A percentile compares a stretch with the other conserved stretches of the same genome.
Conservation (phyloP, 352 stramenopile genomes). For the Phytophthora vignae region DNA sequence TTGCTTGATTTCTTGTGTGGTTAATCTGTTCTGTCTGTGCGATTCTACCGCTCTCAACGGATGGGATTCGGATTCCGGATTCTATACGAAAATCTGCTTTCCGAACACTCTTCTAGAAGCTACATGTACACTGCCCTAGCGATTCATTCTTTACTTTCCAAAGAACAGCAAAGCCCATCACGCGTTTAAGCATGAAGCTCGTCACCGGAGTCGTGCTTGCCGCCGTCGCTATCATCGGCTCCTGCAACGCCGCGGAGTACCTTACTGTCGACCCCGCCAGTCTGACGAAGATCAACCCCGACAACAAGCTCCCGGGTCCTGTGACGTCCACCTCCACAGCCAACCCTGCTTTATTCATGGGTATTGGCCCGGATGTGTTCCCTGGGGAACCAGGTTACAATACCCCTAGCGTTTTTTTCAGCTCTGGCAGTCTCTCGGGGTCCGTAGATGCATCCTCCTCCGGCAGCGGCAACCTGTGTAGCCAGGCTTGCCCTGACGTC, state of each 20-base stretch:
- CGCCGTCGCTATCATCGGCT: background rate
- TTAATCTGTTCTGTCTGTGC: too few species aligned
- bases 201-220: background rate
- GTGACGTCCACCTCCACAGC: slow-evolving; percentile 5
- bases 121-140: background rate
- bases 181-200: slow-evolving; percentile 4
- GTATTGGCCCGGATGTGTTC: slow-evolving; percentile 5
- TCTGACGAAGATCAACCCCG: too few species aligned
- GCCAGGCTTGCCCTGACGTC: slow-evolving; percentile 16
- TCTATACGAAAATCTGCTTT: background rate
- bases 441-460: background rate
- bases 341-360: slow-evolving; percentile 7
- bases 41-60: background rate
- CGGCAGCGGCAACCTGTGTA: background rate
- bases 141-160: background rate
- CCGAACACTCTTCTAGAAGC: background rate
- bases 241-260: slow-evolving; percentile 4
- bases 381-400: slow-evolving; percentile 12
- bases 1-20: too few species aligned
- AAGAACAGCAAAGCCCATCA: background rate
- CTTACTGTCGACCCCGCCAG: background rate
- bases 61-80: background rate
- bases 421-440: background rate
- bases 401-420: background rate
- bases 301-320: too few species aligned